Conservation (phyloP, 2,329 filamentous ascomycete species). For the Colletotrichum sp. region DNA sequence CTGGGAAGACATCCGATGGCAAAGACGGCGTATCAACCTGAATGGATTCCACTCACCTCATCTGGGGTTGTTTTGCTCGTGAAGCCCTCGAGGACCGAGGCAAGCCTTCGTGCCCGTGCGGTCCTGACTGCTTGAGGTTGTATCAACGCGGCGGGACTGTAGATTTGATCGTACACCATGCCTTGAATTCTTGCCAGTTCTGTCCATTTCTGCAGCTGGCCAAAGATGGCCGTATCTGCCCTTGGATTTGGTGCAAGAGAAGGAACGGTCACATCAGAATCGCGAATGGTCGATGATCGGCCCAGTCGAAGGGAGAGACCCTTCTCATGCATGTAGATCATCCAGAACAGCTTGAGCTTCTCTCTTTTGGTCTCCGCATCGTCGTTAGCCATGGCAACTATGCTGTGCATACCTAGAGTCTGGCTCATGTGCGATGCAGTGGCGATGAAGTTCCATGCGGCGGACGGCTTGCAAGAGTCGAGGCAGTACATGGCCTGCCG, state of each 20-base stretch:
- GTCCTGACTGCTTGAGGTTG: slow-evolving; percentile 23
- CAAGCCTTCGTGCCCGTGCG: slow-evolving; percentile 11
- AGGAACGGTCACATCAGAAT: slow-evolving; percentile 29
- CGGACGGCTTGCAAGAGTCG: slow-evolving; percentile 23
- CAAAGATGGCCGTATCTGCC: background rate
- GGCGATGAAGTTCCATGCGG: slow-evolving; percentile 26
- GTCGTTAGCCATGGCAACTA: slow-evolving; percentile 6
- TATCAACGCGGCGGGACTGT: slow-evolving; percentile 27
- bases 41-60: background rate
- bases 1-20: background rate
- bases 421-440: slow-evolving; percentile 24
- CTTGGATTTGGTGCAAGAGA: background rate
- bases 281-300: slow-evolving; percentile 28
- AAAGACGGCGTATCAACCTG: background rate
- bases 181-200: slow-evolving; percentile 25
- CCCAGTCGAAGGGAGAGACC: slow-evolving; percentile 28
- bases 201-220: slow-evolving; percentile 19
- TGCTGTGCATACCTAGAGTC: slow-evolving; percentile 25
- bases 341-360: slow-evolving; percentile 29
- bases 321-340: slow-evolving; percentile 29
- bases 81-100: background rate
- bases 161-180: slow-evolving; percentile 30
- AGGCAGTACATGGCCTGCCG: slow-evolving; percentile 23
- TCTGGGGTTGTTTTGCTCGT: background rate
- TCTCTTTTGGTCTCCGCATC: background rate